Base-by-base conservation (phyloP, 2,329 filamentous ascomycete genomes). In the Talaromyces atroroseus region DNA sequence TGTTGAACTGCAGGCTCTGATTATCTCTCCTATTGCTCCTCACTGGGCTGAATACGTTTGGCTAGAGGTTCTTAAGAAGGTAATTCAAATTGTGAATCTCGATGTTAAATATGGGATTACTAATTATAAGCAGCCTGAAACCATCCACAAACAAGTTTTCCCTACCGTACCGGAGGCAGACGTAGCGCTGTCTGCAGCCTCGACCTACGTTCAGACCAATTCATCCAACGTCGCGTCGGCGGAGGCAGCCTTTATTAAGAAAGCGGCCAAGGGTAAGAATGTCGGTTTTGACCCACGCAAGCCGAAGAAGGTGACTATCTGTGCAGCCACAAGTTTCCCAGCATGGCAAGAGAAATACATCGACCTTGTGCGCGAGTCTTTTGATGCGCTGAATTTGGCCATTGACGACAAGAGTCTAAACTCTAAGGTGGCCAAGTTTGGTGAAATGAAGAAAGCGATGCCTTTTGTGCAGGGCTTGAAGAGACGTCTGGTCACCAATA, bases 11-110 rank as follows among this genome's bases (percentile, higher is more conserved):
- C 92, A 96, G 73, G 86, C 89, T 47, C 80, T 95, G 51, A 80
- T 96, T 67, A 77, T 97, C 63, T 82, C 87, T 2, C 88, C 91
- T 52, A 86, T 97, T 60, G 87, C 92, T 2, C 92, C 94, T 58
- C 94, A 99, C 75, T 97, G 91, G 87, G 81, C 90, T 48, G 94
- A 99, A 70, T 88, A 95, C 74, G 85, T 99, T 69, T 97, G 91
- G 90, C 83, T 88, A 54, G 92, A 97, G 74, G 84, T 97, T 1
- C 83, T 99, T 59, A 84, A 88, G 70, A 91, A 86, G 68, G 74
- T 74, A 58, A 55, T 56, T 48, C 5, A 21, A 2, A 12, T n/a
- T 14, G 14, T 14, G n/a, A 8, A 10, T 5, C 12, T 26, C 8
- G 11, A 29, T 29, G 14, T 20, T 11, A n/a, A 24, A 36, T 16